Evolutionary conservation across 257 asterid genomes (phyloP).

Genomic region (Fraxinus pennsylvanica): DNA sequence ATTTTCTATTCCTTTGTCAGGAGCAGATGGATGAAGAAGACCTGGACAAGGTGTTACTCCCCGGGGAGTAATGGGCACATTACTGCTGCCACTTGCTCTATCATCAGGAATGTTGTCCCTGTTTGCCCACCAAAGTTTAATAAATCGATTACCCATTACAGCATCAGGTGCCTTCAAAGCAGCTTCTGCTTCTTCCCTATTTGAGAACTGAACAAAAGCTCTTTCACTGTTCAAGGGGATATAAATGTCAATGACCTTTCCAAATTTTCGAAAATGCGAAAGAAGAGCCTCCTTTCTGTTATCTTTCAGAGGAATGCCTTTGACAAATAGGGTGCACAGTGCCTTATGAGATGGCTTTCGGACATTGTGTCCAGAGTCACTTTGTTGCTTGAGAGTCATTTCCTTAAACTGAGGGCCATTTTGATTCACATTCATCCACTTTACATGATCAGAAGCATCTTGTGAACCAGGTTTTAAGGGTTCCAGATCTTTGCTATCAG

Average conservation of each 20-base stretch:
- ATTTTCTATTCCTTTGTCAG: slow-evolving; percentile 55
- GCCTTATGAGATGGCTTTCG: slow-evolving; percentile 76
- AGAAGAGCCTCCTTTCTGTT: slow-evolving; percentile 87
- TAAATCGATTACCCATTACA: slow-evolving; percentile 95
- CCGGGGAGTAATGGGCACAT: slow-evolving; percentile 32
- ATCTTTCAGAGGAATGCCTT: slow-evolving; percentile 77
- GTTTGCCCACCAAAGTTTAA: slow-evolving; percentile 96
- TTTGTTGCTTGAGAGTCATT: slow-evolving; percentile 46
- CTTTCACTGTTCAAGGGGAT: slow-evolving; percentile 67
- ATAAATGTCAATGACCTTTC: slow-evolving; percentile 77
- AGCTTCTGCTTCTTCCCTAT: slow-evolving; percentile 91
- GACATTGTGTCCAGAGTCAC: slow-evolving; percentile 48
- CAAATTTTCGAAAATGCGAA: slow-evolving; percentile 89
- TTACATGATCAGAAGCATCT: slow-evolving; percentile 43
- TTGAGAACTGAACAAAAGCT: slow-evolving; percentile 91
- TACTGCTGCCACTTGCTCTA: slow-evolving; percentile 44
- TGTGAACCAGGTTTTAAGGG: slow-evolving; percentile 33
- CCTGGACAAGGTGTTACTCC: slow-evolving; percentile 34
- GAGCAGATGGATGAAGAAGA: slow-evolving; percentile 38
- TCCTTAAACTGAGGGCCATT: slow-evolving; percentile 44
- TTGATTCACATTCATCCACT: slow-evolving; percentile 42
- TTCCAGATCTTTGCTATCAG: slow-evolving; percentile 45
- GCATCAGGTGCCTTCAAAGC: slow-evolving; percentile 97
- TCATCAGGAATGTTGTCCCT: slow-evolving; percentile 78
- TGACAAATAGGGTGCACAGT: slow-evolving; percentile 74